Conservation (phyloP, 257 asterid genomes). For the Cynanchum wilfordii region DNA sequence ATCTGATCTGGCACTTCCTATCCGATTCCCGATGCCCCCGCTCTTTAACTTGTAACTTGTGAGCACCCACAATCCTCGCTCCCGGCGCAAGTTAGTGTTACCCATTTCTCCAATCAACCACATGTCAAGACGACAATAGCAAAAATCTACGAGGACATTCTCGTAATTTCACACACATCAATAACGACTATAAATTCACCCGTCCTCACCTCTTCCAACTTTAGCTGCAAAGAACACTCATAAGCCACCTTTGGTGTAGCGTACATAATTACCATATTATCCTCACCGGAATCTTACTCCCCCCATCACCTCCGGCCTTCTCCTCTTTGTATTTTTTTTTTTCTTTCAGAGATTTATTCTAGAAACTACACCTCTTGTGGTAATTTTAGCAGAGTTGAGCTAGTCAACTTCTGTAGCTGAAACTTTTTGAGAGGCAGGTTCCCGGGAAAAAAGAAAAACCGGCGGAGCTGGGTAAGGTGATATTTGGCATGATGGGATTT, state of each 20-base stretch:
- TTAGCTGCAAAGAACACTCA: slow-evolving; percentile 38
- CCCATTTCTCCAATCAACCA: slow-evolving; percentile 15
- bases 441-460: slow-evolving; percentile 8
- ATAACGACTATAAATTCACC: slow-evolving; percentile 26
- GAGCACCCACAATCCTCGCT: slow-evolving; percentile 3
- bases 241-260: neutral
- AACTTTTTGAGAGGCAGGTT: neutral
- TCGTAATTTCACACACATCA: neutral
- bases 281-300: slow-evolving; percentile 23
- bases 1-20: slow-evolving; percentile 29
- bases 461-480: slow-evolving; percentile 55
- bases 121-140: neutral
- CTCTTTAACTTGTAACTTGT: slow-evolving; percentile 7
- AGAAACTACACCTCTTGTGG: neutral
- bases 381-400: neutral
- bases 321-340: neutral
- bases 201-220: slow-evolving; percentile 30
- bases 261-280: slow-evolving; percentile 9
- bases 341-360: neutral
- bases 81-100: slow-evolving; percentile 42
- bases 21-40: slow-evolving; percentile 29
- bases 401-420: neutral
- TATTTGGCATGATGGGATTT: slow-evolving; percentile 84
- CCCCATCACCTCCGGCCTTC: slow-evolving; percentile 1
- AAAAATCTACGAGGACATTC: slow-evolving; percentile 27